Conservation (phyloP, 1,284 basidiomycete species). For the Apiotrichum gamsii region DNA sequence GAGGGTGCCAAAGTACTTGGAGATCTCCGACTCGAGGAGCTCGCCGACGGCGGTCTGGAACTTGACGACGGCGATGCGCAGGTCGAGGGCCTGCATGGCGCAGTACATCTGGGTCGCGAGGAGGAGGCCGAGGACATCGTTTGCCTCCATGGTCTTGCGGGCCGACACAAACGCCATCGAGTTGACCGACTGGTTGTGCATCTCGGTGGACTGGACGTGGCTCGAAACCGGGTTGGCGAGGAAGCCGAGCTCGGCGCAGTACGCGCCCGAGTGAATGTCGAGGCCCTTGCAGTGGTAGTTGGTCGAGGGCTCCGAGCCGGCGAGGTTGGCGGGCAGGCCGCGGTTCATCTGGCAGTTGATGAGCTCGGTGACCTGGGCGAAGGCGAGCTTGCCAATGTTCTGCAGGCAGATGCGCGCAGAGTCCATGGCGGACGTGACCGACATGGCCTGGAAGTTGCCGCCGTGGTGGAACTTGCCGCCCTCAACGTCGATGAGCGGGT, state of each 20-base stretch:
- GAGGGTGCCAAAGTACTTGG: slow-evolving; percentile 11
- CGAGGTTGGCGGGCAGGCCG: slow-evolving; percentile 17
- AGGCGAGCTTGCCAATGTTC: slow-evolving; percentile 18
- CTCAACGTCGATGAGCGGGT: slow-evolving; percentile 19
- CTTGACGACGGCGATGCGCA: slow-evolving; percentile 13
- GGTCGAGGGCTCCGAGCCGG: slow-evolving; percentile 15
- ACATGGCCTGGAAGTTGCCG: slow-evolving; percentile 22
- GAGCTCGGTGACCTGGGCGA: slow-evolving; percentile 19
- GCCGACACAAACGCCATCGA: slow-evolving; percentile 15
- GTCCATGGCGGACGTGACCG: slow-evolving; percentile 17
- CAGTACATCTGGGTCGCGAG: slow-evolving; percentile 19
- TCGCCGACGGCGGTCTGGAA: slow-evolving; percentile 12
- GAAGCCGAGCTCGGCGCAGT: slow-evolving; percentile 21
- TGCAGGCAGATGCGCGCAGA: slow-evolving; percentile 14
- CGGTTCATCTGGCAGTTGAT: slow-evolving; percentile 23
- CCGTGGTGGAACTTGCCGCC: slow-evolving; percentile 18
- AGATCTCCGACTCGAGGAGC: slow-evolving; percentile 8
- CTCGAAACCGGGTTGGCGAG: slow-evolving; percentile 17
- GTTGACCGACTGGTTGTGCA: slow-evolving; percentile 23
- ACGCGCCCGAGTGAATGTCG: slow-evolving; percentile 19
- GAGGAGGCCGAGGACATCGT: slow-evolving; percentile 15
- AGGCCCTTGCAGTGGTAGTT: slow-evolving; percentile 25
- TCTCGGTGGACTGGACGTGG: slow-evolving; percentile 19
- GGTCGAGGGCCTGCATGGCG: slow-evolving; percentile 16
- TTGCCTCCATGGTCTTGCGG: slow-evolving; percentile 17